phyloP scores from a whole-genome alignment of 805 yeast genomes.

The Wickerhamomyces strasburgensis region DNA sequence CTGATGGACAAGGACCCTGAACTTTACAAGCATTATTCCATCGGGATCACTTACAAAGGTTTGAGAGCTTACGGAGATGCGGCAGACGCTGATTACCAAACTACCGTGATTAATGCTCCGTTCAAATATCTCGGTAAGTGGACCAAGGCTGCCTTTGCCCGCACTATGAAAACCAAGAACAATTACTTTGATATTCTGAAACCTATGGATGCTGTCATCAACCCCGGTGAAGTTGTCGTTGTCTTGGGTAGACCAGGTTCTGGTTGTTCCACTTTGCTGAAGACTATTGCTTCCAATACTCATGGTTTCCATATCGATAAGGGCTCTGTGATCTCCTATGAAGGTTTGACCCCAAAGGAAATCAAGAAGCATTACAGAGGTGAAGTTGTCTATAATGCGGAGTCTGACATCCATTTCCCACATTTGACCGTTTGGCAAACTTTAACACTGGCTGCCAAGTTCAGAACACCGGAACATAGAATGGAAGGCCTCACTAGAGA shows the following conservation, averaged over 20 bases:
- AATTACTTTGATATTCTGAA: conserved; percentile 41
- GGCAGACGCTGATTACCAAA: conserved; percentile 59
- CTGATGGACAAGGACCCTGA: conserved; percentile 53
- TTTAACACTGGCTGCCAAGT: conserved; percentile 46
- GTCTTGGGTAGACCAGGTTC: conserved; percentile 80
- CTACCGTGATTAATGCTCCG: conserved; percentile 48
- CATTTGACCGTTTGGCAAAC: conserved; percentile 60
- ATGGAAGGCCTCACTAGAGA: conserved; percentile 41
- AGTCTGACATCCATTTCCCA: conserved; percentile 58
- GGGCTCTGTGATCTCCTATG: conserved; percentile 44
- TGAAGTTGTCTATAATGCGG: conserved; percentile 61
- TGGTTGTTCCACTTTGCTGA: conserved; percentile 60
- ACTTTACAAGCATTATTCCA: conserved; percentile 48
- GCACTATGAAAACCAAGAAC: conserved; percentile 21
- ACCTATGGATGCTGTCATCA: conserved; percentile 49
- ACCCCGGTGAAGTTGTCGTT: conserved; percentile 65
- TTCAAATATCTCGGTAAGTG: conserved; percentile 18
- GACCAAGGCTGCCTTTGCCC: conserved; percentile 13
- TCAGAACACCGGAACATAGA: conserved; percentile 54
- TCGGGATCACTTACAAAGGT: conserved; percentile 55
- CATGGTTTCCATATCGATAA: conserved; percentile 48
- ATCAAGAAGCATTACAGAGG: conserved; percentile 49
- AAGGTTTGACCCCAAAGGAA: conserved; percentile 41
- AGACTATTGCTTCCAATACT: conserved; percentile 50
- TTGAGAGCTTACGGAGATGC: conserved; percentile 60